phyloP scores from a whole-genome alignment of 495 filamentous ascomycete genomes.

The Penicillium simplicissimum region DNA sequence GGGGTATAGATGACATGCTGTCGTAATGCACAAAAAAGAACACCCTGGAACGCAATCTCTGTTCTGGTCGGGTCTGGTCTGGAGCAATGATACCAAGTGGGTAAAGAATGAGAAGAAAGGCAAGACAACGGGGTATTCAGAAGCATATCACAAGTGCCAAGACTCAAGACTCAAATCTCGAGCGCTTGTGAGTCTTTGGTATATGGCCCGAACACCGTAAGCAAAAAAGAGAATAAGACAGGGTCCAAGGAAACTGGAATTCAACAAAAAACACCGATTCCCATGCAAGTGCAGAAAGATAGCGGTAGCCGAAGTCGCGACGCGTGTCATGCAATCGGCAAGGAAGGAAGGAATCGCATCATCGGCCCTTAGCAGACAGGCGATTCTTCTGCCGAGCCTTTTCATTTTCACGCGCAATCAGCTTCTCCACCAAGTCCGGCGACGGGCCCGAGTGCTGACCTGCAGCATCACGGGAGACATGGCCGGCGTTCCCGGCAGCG shows the following conservation, averaged over 20 bases:
- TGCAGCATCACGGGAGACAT: constrained; percentile 23
- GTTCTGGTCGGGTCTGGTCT: not conserved
- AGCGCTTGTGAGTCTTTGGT: constrained; percentile 10
- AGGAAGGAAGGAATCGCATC: constrained; percentile 6
- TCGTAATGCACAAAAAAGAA: constrained; percentile 34
- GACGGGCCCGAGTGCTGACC: constrained; percentile 24
- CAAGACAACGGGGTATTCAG: not conserved
- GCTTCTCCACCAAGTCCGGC: constrained; percentile 39
- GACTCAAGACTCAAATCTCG: constrained; percentile 4
- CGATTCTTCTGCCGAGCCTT: constrained; percentile 36
- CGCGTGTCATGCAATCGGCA: not conserved
- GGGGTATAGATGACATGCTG: constrained; percentile 37
- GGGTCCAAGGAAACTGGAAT: not conserved
- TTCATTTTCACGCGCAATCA: constrained; percentile 44
- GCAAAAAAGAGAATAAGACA: not conserved
- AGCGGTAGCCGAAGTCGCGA: constrained; percentile 1
- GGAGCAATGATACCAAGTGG: not conserved
- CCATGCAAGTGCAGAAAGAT: constrained; percentile 9
- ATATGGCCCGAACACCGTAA: constrained; percentile 20
- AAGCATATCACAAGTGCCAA: constrained; percentile 13
- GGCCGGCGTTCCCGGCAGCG: constrained; percentile 23
- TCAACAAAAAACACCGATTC: not conserved
- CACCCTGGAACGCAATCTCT: constrained; percentile 21
- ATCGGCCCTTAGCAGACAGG: constrained; percentile 38
- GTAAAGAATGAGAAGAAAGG: not conserved